Base-by-base conservation (phyloP, 1,284 basidiomycete species). In the Anthracocystis panici-leucophaei region DNA sequence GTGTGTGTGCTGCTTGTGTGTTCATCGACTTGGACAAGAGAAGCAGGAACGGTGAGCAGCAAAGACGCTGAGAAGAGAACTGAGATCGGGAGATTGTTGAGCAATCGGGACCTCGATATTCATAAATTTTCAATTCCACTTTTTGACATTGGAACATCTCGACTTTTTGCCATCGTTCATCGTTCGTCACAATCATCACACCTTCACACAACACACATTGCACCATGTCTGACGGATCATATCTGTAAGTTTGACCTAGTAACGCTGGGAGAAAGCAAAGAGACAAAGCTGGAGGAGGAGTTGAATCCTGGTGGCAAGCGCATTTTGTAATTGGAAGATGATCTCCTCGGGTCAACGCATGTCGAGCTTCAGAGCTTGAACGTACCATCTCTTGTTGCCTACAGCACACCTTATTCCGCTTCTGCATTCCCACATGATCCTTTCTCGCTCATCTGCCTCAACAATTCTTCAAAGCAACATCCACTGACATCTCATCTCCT, bases 191-290 rank as follows among this genome's bases (percentile, higher is more conserved):
- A 18, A 51, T 48, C 59, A 57, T 21, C 33, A 53, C 21, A 29
- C 16, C 29, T 16, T 11, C 38, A 10, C 29, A 35, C 18, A 18
- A 50, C 6, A 21, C 33, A 42, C 21, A 44, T 25, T 35, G 10
- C 52, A 64, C 10, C 44, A 71, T 71, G 59, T 68, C 57, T 38
- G 42, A 65, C 64, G 65, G 65, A 57, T 68, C 70, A 27, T 73
- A 73, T 29, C 61, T 73, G 70, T 73, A 68, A 60, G 70, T 68
- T 3, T 7, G 12, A 40, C 12, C 14, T n/a, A 6, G 29, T 20
- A 23, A 6, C 5, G 10, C 44, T 6, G 57, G 14, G 20, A 14
- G 7, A 9, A 29, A 12, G 31, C 5, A 16, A n/a, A 11, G 2
- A 14, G 2, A n/a, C 6, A 11, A 12, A 6, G 40, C 5, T 18